Conservation (phyloP, 75 land plant species). For the Chamaecyparis obtusa region DNA sequence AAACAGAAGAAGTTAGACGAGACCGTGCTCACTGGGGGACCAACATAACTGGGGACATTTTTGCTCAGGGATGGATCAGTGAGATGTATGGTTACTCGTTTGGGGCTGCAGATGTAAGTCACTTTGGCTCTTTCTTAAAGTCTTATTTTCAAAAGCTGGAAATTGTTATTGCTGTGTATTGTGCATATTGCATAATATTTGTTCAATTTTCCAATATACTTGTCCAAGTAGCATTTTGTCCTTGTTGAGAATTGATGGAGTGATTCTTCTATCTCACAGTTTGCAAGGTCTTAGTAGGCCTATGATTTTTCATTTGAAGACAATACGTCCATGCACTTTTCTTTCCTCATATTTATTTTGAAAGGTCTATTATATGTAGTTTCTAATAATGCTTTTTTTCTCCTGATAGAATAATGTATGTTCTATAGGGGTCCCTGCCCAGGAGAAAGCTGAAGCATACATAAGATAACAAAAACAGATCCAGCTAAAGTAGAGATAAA, state of each 20-base stretch:
- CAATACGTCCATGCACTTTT: background rate
- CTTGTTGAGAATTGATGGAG: background rate
- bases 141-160: background rate
- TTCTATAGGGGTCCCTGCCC: no score
- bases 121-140: background rate
- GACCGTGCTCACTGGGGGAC: constrained; percentile 90
- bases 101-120: constrained; percentile 92
- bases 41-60: constrained; percentile 93
- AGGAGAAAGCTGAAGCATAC: no score
- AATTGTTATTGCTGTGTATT: background rate
- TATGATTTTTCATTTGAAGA: background rate
- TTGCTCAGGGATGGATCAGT: constrained; percentile 91
- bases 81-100: constrained; percentile 99
- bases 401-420: no score
- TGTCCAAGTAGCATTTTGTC: background rate
- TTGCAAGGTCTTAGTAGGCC: background rate
- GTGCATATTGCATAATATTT: no score
- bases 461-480: no score
- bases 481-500: no score
- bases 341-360: background rate
- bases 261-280: background rate
- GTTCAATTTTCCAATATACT: background rate
- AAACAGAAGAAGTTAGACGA: constrained; percentile 90
- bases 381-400: background rate
- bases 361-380: background rate